Base-by-base conservation (phyloP, 106 monocot genomes). In the Platanthera guangdongensis region DNA sequence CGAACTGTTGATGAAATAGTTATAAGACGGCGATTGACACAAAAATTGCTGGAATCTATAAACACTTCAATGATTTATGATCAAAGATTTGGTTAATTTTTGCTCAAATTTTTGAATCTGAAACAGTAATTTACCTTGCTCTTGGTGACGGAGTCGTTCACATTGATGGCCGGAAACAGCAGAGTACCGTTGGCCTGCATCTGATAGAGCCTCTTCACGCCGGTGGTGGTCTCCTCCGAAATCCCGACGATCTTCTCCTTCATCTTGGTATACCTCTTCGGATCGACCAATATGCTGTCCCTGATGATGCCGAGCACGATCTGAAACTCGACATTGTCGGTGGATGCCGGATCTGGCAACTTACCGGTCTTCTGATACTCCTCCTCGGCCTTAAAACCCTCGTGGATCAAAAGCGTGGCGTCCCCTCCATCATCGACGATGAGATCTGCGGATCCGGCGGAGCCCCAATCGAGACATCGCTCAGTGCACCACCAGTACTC, bases 401-500 rank as follows among this genome's bases (percentile, higher is more conserved):
- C 83, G 78, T 82, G 77, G 72, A 82, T 73, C 11, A 82, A 18
- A 14, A 82, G 77, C 8, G 77, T 77, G 57, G 73, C 73, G 51
- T 77, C 82, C 12, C 82, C 82, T 14, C 77, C 82, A 21, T 81
- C 81, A 50, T 81, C 81, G 47, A 81, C 81, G 68, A 81, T 81
- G 71, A 81, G 81, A 71, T 81, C 81, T 28, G 82, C 77, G 16
- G 77, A 77, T 2, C 82, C 77, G 32, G 32, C 77, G 65, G 81
- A 51, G 72, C 82, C 82, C 82, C 82, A 82, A 14, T 82, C 82
- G 60, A 83, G 78, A 78, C 78, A 65, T 3, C 78, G 52, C 83
- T 83, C 83, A 30, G 74, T 78, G 78, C 78, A 83, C 83, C 83
- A 78, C 83, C 78, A 78, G 74, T 83, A 83, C 67, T 83, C 83